These are phyloP conservation scores for Pezicula radicicola DNA, from an alignment of 2,329 filamentous ascomycete genomes.

Conservation along the genomic window DNA sequence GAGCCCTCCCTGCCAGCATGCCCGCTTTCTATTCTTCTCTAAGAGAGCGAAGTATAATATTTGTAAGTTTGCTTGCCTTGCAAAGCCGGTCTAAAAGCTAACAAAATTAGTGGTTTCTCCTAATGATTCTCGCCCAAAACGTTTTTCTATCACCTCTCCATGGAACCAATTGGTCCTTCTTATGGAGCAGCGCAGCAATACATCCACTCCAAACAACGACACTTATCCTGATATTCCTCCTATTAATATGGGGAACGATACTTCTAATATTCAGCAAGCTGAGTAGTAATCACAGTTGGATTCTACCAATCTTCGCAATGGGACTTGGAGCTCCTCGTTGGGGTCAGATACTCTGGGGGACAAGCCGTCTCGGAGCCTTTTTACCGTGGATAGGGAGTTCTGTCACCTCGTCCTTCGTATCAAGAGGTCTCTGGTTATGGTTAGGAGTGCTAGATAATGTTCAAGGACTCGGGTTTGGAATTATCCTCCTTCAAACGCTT, in stretches of 20 bases:
- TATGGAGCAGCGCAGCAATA: not conserved
- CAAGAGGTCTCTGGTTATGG: slow-evolving; percentile 61
- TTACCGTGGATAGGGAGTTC: slow-evolving; percentile 58
- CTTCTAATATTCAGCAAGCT: not conserved
- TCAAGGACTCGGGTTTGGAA: slow-evolving; percentile 63
- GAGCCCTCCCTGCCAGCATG: not conserved
- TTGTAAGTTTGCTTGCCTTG: not conserved
- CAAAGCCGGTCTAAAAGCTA: not conserved
- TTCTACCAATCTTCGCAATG: slow-evolving; percentile 63
- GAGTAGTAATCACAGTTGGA: slow-evolving; percentile 38
- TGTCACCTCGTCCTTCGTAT: slow-evolving; percentile 49
- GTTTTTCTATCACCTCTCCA: not conserved
- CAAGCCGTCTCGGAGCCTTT: slow-evolving; percentile 54
- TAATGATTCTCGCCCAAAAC: not conserved
- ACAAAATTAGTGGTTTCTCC: not conserved
- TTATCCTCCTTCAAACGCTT: slow-evolving; percentile 62
- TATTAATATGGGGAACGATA: not conserved
- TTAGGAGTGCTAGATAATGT: slow-evolving; percentile 60
- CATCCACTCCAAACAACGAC: not conserved
- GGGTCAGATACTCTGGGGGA: slow-evolving; percentile 66
- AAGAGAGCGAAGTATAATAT: not conserved
- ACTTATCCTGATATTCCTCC: not conserved
- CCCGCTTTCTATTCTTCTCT: not conserved
- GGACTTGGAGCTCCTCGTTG: slow-evolving; percentile 61
- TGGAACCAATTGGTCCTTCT: not conserved